A percentile compares a stretch with the other conserved stretches of the same genome.
Evolutionary conservation across 495 filamentous ascomycete species (phyloP).

Genomic region (Penicillium daleae): DNA sequence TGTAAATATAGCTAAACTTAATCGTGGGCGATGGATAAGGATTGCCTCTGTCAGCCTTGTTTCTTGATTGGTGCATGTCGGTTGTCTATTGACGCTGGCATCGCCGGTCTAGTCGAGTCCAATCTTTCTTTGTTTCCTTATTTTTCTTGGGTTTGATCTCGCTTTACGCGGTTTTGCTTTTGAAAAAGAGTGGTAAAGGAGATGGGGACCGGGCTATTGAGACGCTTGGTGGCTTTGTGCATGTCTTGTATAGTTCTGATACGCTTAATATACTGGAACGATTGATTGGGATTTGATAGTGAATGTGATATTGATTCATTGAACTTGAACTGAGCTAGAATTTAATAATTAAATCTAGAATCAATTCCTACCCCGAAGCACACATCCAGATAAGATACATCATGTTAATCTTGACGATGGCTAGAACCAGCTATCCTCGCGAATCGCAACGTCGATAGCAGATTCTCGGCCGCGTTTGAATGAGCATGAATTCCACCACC

Average conservation of each 20-base stretch:
- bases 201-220: background rate
- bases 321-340: background rate
- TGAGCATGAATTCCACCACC: conserved; percentile 87
- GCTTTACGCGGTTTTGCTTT: background rate
- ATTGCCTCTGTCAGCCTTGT: conserved; percentile 1
- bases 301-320: conserved; percentile 10
- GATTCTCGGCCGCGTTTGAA: conserved; percentile 72
- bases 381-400: no score
- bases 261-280: conserved; percentile 11
- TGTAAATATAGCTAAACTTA: conserved; percentile 37
- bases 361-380: no score
- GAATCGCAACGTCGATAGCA: conserved; percentile 7
- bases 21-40: conserved; percentile 9
- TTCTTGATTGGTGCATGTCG: background rate
- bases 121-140: background rate
- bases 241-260: conserved; percentile 15
- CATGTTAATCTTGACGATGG: no score
- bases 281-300: conserved; percentile 2
- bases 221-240: background rate
- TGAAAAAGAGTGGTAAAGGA: background rate
- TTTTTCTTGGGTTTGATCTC: background rate
- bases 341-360: background rate
- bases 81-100: background rate
- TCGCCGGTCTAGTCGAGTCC: background rate
- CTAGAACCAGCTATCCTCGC: no score